Conservation (phyloP, 352 stramenopile genomes). For the Phytophthora kernoviae region DNA sequence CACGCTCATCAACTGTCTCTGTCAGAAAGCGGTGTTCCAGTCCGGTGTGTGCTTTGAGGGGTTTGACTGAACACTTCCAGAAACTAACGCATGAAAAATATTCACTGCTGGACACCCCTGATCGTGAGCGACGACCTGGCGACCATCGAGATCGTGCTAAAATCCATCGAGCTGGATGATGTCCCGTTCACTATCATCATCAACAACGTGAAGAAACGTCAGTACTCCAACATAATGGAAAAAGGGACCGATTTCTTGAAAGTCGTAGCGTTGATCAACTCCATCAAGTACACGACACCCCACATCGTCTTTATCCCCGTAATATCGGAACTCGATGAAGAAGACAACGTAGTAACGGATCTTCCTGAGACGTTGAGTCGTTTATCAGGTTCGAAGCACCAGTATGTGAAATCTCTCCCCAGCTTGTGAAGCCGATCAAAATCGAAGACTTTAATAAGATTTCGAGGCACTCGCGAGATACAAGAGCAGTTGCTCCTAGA, state of each 20-base stretch:
- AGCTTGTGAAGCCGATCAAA: too few species aligned
- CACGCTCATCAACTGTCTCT: conserved; percentile 33
- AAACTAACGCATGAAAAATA: too few species aligned
- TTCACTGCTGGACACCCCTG: too few species aligned
- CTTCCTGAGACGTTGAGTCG: conserved; percentile 2
- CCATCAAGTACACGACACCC: conserved; percentile 6
- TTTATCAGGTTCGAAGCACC: too few species aligned
- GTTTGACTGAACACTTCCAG: too few species aligned
- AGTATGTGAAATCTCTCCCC: too few species aligned
- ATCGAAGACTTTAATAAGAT: too few species aligned
- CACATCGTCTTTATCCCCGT: conserved; percentile 21
- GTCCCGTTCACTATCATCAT: conserved; percentile 25
- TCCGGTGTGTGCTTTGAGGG: conserved; percentile 15
- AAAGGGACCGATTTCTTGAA: conserved; percentile 14
- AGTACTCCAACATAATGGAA: conserved; percentile 14
- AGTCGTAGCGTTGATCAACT: conserved; percentile 15
- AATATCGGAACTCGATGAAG: conserved; percentile 16
- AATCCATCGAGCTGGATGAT: conserved; percentile 14
- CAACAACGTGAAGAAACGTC: conserved; percentile 22
- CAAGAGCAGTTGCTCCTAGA: too few species aligned
- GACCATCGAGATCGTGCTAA: conserved; percentile 26
- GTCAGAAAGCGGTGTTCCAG: conserved; percentile 6
- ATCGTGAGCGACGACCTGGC: conserved; percentile 16
- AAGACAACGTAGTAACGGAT: conserved; percentile 3
- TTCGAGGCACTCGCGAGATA: too few species aligned